Evolutionary conservation across 164 flowering plant species (phyloP).

Genomic region (Amborella trichopoda): DNA sequence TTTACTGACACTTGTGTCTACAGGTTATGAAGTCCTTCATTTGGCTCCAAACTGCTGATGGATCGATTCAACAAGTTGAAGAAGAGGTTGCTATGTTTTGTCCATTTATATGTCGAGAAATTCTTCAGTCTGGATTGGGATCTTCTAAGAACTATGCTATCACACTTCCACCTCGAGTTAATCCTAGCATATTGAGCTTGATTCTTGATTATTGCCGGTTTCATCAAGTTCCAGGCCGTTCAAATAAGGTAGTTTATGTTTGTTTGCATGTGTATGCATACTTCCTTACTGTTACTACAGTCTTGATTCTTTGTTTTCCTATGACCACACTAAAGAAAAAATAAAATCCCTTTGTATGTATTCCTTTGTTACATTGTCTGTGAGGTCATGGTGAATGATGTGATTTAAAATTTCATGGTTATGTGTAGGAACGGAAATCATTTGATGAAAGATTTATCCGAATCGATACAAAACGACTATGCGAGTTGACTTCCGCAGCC

Average conservation of each 20-base stretch:
- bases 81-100: slow-evolving; percentile 92
- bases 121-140: slow-evolving; percentile 65
- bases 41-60: slow-evolving; percentile 93
- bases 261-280: too few species aligned
- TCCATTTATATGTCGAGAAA: slow-evolving; percentile 73
- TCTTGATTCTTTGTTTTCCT: too few species aligned
- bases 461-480: slow-evolving; percentile 62
- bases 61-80: slow-evolving; percentile 91
- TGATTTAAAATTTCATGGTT: too few species aligned
- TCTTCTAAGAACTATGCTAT: slow-evolving; percentile 76
- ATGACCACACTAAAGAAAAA: not conserved
- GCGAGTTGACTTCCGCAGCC: slow-evolving; percentile 90
- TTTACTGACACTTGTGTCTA: slow-evolving; percentile 3
- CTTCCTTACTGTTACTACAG: too few species aligned
- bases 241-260: slow-evolving; percentile 57
- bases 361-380: too few species aligned
- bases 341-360: not conserved
- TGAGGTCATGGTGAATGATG: too few species aligned
- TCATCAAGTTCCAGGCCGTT: slow-evolving; percentile 85
- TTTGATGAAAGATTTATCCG: slow-evolving; percentile 81
- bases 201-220: slow-evolving; percentile 89
- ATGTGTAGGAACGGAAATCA: slow-evolving; percentile 60
- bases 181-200: slow-evolving; percentile 54
- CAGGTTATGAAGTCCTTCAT: slow-evolving; percentile 79
- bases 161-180: slow-evolving; percentile 74